Base-by-base conservation (phyloP, 148 eudicot species). In the Simmondsia chinensis region DNA sequence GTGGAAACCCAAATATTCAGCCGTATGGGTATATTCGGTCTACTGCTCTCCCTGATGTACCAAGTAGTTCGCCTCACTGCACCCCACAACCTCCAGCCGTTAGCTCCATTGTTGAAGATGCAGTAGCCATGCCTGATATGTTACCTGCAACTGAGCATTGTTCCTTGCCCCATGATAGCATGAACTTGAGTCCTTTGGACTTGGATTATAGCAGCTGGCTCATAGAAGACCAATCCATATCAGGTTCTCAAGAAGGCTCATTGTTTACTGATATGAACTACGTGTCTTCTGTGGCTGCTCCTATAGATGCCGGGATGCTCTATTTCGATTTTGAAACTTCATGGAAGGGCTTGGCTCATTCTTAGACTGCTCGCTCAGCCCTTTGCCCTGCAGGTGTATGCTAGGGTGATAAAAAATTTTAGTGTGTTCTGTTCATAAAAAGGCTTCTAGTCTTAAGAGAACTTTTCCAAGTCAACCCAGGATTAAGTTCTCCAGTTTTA, bases 291-390 rank as follows among this genome's bases (percentile, higher is more conserved):
- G 66, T 55, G 50, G 40, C 76, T 30, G 29, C 26, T 16, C 49
- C 60, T 27, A 15, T 62, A 22, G 76, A 69, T 57, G 17, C 76
- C 34, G 75, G 69, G 56, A 47, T 51, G 49, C 52, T 67, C 19
- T 57, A 28, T 22, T 62, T 80, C 50, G 70, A 73, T 56, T 66
- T 66, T 33, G 63, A 68, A 56, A 65, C 65, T 24, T 65, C 51
- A 5, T 50, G 61, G 67, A 58, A 61, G 22, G 63, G 69, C 33
- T 41, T 64, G 45, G 21, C 63, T 43, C 58, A 37, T 37, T 64
- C 47, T 13, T 50, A 44, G 37, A 21, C 47, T n/a, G n/a, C n/a
- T n/a, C n/a, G n/a, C n/a, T n/a, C n/a, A n/a, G n/a, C n/a, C n/a
- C n/a, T n/a, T n/a, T n/a, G n/a, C n/a, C n/a, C n/a, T n/a, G n/a